Evolutionary conservation across 768 basidiomycete genomes (phyloP).

Genomic region (Tulasnella sp.): DNA sequence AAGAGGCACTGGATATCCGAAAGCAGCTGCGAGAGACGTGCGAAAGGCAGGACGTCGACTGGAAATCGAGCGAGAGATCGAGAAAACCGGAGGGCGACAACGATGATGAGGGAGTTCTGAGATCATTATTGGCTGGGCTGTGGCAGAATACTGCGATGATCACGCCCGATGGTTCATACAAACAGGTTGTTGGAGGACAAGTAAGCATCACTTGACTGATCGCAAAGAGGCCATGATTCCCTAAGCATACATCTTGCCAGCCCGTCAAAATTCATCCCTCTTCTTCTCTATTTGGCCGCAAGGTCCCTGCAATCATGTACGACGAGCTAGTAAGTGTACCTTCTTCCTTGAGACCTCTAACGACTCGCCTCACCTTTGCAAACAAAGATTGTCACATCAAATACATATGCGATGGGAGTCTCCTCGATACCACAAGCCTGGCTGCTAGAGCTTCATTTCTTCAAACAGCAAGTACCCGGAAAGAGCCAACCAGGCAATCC

Average conservation of each 20-base stretch:
- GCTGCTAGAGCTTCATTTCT: constrained; percentile 31
- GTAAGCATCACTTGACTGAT: constrained; percentile 18
- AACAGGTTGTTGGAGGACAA: constrained; percentile 47
- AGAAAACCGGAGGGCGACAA: constrained; percentile 43
- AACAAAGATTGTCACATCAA: constrained; percentile 69
- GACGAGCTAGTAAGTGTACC: constrained; percentile 74
- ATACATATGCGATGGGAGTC: constrained; percentile 88
- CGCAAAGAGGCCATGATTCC: neutral
- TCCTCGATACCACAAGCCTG: constrained; percentile 67
- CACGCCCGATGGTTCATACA: constrained; percentile 84
- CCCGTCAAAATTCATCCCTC: constrained; percentile 87
- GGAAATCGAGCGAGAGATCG: constrained; percentile 42
- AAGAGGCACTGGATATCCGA: constrained; percentile 72
- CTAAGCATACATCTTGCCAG: constrained; percentile 37
- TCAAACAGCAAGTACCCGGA: constrained; percentile 5
- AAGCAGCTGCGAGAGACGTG: constrained; percentile 72
- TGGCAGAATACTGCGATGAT: constrained; percentile 79
- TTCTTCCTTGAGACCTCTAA: neutral
- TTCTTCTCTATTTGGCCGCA: constrained; percentile 75
- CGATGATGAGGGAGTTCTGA: constrained; percentile 64
- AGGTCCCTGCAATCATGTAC: constrained; percentile 82
- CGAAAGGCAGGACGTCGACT: constrained; percentile 55
- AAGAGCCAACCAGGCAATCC: neutral
- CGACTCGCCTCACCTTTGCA: too few species aligned
- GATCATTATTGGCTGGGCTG: constrained; percentile 69